Evolutionary conservation across 2,329 filamentous ascomycete genomes (phyloP).

Genomic region (Fusarium austroafricanum): DNA sequence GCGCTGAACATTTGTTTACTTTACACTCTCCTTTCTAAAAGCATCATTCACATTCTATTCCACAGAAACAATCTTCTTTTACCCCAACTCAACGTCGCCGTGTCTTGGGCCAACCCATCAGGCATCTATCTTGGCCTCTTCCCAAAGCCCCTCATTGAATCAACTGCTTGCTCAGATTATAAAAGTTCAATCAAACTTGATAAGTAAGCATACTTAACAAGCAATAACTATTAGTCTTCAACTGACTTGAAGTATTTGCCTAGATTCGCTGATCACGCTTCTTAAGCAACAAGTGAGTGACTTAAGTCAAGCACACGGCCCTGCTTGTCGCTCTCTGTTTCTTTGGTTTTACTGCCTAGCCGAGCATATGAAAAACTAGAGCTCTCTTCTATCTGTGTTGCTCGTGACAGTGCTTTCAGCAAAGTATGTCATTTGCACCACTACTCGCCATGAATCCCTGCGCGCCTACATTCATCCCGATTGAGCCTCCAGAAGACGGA

Average conservation of each 20-base stretch:
- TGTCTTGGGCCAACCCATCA: background rate
- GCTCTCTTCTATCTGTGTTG: background rate
- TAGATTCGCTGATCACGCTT: background rate
- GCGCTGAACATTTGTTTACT: constrained; percentile 13
- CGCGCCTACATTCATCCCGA: constrained; percentile 45
- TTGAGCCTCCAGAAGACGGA: constrained; percentile 5
- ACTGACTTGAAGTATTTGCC: background rate
- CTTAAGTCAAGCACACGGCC: background rate
- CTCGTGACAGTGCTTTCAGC: background rate
- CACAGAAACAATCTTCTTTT: background rate
- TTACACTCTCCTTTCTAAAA: background rate
- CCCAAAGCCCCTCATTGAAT: background rate
- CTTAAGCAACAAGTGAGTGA: background rate
- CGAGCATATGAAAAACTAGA: background rate
- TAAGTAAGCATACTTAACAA: background rate
- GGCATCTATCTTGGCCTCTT: background rate
- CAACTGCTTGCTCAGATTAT: background rate
- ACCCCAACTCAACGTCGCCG: background rate
- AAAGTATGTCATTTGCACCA: background rate
- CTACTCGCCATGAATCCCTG: constrained; percentile 45
- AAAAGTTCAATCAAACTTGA: background rate
- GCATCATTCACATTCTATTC: background rate
- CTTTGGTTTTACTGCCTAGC: background rate
- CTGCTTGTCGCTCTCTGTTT: background rate
- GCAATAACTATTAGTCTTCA: background rate